Conservation (phyloP, 192 early-diverging fungal genomes). For the Backusella sp. region DNA sequence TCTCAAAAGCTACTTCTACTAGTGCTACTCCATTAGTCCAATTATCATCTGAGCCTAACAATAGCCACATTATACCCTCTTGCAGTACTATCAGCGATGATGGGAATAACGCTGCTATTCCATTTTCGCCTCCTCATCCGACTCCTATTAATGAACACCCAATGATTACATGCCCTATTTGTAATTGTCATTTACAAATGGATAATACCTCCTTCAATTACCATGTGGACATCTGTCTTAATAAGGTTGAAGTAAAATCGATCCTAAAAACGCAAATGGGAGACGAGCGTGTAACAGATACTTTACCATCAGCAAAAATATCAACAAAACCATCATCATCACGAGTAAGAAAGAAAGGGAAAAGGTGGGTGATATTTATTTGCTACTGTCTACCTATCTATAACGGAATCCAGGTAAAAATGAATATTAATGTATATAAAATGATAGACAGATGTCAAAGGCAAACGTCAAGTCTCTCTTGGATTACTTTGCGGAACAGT, state of each 20-base stretch:
- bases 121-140: background rate
- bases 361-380: background rate
- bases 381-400: background rate
- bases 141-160: background rate
- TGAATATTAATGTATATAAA: background rate
- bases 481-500: background rate
- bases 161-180: constrained; percentile 18
- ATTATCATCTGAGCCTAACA: no score
- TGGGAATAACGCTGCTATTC: background rate
- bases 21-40: background rate
- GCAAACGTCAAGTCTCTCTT: background rate
- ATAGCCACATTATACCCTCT: background rate
- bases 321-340: background rate
- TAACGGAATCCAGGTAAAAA: background rate
- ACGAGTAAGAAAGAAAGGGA: background rate
- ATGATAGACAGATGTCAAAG: background rate
- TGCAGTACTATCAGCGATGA: background rate
- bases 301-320: background rate
- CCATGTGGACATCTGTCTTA: constrained; percentile 30
- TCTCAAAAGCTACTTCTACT: background rate
- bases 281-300: background rate
- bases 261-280: constrained; percentile 11
- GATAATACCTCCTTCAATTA: constrained; percentile 22
- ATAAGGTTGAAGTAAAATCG: constrained; percentile 17
- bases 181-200: constrained; percentile 6